Evolutionary conservation across 495 filamentous ascomycete genomes (phyloP), one percentile per base, ranked within the genome.

Genomic region (Neurospora sp.): DNA sequence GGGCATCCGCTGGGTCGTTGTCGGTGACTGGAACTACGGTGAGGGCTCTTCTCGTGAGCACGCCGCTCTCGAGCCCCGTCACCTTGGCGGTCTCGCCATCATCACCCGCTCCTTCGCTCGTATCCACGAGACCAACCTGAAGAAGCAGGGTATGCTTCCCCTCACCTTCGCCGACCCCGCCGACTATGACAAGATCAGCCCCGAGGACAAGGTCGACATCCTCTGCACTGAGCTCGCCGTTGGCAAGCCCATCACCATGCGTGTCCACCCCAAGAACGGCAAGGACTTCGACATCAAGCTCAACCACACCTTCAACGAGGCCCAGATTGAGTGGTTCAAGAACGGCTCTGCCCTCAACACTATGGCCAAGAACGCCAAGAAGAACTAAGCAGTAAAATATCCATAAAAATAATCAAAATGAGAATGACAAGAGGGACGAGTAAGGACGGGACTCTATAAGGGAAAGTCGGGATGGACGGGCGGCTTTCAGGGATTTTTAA

Each of bases 101-200:
- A 96, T 99, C 84, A 94, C 92, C 82, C 90, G 93, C 80, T 92
- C 89, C 78, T 99, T 99, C 82, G 96, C 96, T 79, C 96, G 96
- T 92, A 99, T 99, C 81, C 96, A 99, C 89, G 96, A 99, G 87
- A 99, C 96, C 86, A 99, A 99, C 89, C 85, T 99, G 86, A 99
- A 99, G 93, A 99, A 99, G 91, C 96, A 99, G 89, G 96, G 96
- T 86, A 96, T 99, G 94, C 93, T 99, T 85, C 96, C 96, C 78
- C 88, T 99, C 69, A 97, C 94, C 76, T 99, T 99, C 85, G 81
- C 89, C 70, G 90, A 98, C 80, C 96, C 96, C 37, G 96, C 90
- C 80, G 96, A 99, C 84, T 99, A 99, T 83, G 96, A 99, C 82
- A 96, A 92, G 87, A 97, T 99, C 85, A 87, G 92, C 80, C 93